Evolutionary conservation across 371 early-diverging fungal genomes (phyloP).

Genomic region (Actinomortierella ambigua): DNA sequence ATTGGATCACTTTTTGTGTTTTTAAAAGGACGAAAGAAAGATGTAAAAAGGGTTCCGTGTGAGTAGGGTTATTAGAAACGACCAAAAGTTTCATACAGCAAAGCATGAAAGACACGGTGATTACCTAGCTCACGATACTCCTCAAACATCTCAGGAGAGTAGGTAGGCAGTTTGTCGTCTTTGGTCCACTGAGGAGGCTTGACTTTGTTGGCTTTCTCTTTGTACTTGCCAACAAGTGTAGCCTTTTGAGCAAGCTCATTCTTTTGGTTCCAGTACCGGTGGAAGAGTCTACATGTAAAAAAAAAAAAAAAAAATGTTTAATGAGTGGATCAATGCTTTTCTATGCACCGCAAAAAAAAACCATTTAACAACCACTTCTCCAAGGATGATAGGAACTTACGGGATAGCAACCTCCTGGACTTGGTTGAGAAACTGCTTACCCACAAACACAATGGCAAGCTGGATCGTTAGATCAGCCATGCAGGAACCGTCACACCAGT

Average conservation of each 20-base stretch:
- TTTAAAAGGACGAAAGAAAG: neutral
- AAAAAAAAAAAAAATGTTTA: too few species aligned
- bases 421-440: constrained; percentile 54
- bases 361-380: too few species aligned
- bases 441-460: constrained; percentile 62
- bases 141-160: constrained; percentile 38
- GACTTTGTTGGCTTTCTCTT: constrained; percentile 21
- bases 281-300: neutral
- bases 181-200: constrained; percentile 52
- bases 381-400: constrained; percentile 15
- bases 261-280: constrained; percentile 34
- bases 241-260: constrained; percentile 28
- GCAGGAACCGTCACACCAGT: constrained; percentile 37
- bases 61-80: neutral
- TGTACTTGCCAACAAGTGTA: constrained; percentile 29
- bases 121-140: constrained; percentile 51
- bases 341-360: too few species aligned
- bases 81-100: neutral
- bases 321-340: too few species aligned
- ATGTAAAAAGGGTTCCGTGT: neutral
- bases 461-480: constrained; percentile 58
- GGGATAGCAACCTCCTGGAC: constrained; percentile 52
- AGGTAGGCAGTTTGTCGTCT: constrained; percentile 48
- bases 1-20: constrained; percentile 57
- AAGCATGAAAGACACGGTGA: constrained; percentile 1